These are phyloP conservation scores for Rhodofomes roseus DNA, from an alignment of 1,284 basidiomycete genomes.

Conservation along the genomic window DNA sequence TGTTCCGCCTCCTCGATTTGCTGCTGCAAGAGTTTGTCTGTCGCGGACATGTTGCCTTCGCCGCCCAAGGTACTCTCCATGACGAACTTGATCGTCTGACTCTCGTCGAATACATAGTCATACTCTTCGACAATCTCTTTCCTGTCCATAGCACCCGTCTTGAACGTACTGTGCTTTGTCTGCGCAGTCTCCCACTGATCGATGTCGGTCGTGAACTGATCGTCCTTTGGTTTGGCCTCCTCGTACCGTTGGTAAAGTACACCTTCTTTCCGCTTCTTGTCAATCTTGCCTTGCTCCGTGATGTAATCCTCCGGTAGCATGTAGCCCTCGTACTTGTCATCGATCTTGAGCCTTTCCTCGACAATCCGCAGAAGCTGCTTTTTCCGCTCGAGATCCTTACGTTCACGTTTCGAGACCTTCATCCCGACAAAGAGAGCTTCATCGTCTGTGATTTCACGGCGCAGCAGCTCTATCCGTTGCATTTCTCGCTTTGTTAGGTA, in stretches of 20 bases:
- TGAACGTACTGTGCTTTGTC: slow-evolving; percentile 85
- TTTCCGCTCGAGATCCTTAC: slow-evolving; percentile 82
- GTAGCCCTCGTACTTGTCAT: slow-evolving; percentile 93
- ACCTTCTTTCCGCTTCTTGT: slow-evolving; percentile 94
- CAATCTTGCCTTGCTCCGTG: slow-evolving; percentile 98
- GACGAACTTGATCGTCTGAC: slow-evolving; percentile 94
- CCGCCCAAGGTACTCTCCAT: slow-evolving; percentile 80
- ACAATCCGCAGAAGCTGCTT: slow-evolving; percentile 91
- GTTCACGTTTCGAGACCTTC: slow-evolving; percentile 84
- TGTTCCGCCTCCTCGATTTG: slow-evolving; percentile 93
- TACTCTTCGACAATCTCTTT: slow-evolving; percentile 79
- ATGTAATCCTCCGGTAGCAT: slow-evolving; percentile 96
- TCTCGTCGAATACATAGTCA: slow-evolving; percentile 98
- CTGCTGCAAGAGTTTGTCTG: slow-evolving; percentile 81
- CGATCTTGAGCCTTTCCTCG: slow-evolving; percentile 90
- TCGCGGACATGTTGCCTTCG: slow-evolving; percentile 71
- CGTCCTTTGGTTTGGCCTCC: slow-evolving; percentile 84
- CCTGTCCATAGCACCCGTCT: slow-evolving; percentile 88
- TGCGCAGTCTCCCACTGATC: slow-evolving; percentile 97
- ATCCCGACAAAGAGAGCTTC: slow-evolving; percentile 86
- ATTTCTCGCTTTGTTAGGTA: slow-evolving; percentile 95
- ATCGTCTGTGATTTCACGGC: slow-evolving; percentile 91
- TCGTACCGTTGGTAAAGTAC: slow-evolving; percentile 94
- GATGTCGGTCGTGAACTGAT: slow-evolving; percentile 92
- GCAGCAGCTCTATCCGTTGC: slow-evolving; percentile 92